Conservation (phyloP, 225 moss, liverwort and hornwort species). For the Sphagnum contortum region DNA sequence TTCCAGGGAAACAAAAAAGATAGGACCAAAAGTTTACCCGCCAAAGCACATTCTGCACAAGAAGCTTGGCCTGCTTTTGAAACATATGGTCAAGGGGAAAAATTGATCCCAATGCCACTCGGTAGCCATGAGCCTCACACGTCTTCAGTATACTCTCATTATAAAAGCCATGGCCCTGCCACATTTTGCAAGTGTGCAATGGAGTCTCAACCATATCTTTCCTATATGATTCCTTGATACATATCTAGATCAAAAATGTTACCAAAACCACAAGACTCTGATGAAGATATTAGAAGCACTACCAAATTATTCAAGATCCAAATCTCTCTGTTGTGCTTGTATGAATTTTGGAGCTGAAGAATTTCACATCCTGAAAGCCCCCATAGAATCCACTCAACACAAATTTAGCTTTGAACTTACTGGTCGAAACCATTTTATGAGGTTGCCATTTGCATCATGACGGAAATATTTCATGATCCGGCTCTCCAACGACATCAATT, state of each 20-base stretch:
- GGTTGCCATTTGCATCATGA: conserved; percentile 23
- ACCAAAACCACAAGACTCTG: too few relatives aligned
- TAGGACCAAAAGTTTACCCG: conserved; percentile 14
- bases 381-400: too few relatives aligned
- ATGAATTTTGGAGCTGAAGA: too few relatives aligned
- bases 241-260: too few relatives aligned
- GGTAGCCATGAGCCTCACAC: conserved; percentile 42
- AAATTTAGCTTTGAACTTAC: conserved; percentile 15
- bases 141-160: conserved; percentile 27
- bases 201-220: background rate
- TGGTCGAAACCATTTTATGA: conserved; percentile 56
- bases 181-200: background rate
- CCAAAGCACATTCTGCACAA: conserved; percentile 49
- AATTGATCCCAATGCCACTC: conserved; percentile 49
- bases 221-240: background rate
- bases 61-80: conserved; percentile 25
- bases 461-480: conserved; percentile 21
- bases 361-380: too few relatives aligned
- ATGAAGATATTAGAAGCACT: too few relatives aligned
- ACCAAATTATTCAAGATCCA: too few relatives aligned
- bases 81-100: conserved; percentile 63
- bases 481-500: conserved; percentile 26
- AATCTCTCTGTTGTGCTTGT: too few relatives aligned
- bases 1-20: background rate
- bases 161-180: conserved; percentile 60